These are phyloP conservation scores for Aspergillus incahuasiensis DNA, from an alignment of 495 filamentous ascomycete genomes.

Conservation along the genomic window DNA sequence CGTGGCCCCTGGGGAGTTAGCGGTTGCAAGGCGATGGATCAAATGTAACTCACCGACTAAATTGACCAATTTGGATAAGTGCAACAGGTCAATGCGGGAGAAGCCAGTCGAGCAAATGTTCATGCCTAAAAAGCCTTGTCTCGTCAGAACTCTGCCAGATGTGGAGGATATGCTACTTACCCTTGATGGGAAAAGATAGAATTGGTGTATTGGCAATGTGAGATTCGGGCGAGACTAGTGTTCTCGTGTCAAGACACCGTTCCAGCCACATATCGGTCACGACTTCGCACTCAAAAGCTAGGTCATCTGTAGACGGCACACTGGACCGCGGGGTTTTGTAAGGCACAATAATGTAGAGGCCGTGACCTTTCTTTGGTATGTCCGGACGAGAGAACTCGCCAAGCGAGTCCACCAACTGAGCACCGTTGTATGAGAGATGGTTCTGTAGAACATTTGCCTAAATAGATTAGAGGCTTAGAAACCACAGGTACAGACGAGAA, in stretches of 20 bases:
- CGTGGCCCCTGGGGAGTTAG: constrained; percentile 45
- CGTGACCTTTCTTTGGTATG: constrained; percentile 38
- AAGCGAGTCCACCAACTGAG: constrained; percentile 39
- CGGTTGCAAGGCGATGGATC: neutral
- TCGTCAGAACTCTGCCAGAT: constrained; percentile 15
- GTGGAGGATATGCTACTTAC: constrained; percentile 29
- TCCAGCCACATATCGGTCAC: constrained; percentile 95
- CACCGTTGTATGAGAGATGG: constrained; percentile 52
- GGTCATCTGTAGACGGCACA: constrained; percentile 38
- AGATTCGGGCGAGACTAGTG: constrained; percentile 61
- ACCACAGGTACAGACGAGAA: neutral
- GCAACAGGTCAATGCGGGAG: constrained; percentile 75
- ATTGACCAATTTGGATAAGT: constrained; percentile 67
- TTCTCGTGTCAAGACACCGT: constrained; percentile 71
- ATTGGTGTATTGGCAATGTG: constrained; percentile 75
- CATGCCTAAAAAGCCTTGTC: constrained; percentile 56
- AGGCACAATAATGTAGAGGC: constrained; percentile 52
- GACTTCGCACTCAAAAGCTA: constrained; percentile 42
- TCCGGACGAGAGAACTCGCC: constrained; percentile 35
- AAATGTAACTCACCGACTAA: constrained; percentile 56
- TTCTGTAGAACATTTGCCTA: constrained; percentile 44
- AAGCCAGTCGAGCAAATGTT: constrained; percentile 79
- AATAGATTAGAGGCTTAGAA: constrained; percentile 15
- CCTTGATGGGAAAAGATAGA: constrained; percentile 58
- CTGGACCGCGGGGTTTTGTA: constrained; percentile 39